Conservation (phyloP, 176 grass and related monocot species). For the Thinopyrum elongatum region DNA sequence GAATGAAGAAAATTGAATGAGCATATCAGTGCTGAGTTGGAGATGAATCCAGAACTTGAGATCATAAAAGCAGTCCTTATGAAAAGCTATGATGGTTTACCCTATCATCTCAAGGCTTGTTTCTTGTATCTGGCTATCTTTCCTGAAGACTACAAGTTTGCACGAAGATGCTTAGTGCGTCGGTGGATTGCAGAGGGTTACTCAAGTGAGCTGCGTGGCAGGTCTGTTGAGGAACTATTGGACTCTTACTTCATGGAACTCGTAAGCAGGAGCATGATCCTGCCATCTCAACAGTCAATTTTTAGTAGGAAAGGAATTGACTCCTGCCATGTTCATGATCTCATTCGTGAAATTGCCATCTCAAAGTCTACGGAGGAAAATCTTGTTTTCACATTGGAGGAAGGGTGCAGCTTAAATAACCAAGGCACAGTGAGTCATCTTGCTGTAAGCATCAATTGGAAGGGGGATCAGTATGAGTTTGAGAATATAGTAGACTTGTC, state of each 20-base stretch:
- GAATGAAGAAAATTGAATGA: not conserved
- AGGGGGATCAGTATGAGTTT: not conserved
- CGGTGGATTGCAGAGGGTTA: not conserved
- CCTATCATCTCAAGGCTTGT: not conserved
- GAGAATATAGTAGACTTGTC: not conserved
- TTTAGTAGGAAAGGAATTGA: not conserved
- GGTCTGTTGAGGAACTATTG: not conserved
- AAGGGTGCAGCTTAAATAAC: not conserved
- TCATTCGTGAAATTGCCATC: not conserved
- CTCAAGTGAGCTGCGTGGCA: not conserved
- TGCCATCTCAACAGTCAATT: not conserved
- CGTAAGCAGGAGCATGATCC: not conserved
- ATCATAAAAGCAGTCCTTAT: not conserved
- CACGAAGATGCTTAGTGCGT: not conserved
- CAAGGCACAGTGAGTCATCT: not conserved
- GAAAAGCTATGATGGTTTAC: not conserved
- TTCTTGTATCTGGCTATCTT: not conserved
- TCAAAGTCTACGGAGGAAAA: not conserved
- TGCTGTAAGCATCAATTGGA: not conserved
- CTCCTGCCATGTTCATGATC: not conserved
- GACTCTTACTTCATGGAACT: not conserved
- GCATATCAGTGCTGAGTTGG: not conserved
- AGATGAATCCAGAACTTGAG: not conserved
- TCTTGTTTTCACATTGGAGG: not conserved
- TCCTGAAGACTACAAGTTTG: not conserved